A percentile compares a stretch with the other conserved stretches of the same genome.
These are phyloP conservation scores for Crotalaria pallida DNA, from an alignment of 306 rosid genomes.

Conservation along the genomic window DNA sequence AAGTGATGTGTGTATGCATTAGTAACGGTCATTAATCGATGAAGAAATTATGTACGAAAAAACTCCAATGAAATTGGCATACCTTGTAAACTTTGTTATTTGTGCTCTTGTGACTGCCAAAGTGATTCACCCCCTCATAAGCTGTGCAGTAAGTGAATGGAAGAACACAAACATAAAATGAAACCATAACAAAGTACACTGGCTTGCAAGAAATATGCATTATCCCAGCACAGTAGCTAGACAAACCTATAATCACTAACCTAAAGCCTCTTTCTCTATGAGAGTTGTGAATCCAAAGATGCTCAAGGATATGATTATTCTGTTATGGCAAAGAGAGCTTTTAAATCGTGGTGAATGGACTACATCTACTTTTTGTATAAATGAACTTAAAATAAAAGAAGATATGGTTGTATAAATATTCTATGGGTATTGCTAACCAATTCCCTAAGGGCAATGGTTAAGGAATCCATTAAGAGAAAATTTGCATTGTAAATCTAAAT, in stretches of 20 bases:
- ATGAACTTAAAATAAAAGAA: conserved; percentile 12
- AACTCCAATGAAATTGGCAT: background rate
- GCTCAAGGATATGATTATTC: conserved; percentile 36
- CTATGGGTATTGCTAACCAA: too few relatives aligned
- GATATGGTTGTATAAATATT: conserved; percentile 19
- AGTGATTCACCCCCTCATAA: conserved; percentile 34
- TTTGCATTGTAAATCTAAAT: too few relatives aligned
- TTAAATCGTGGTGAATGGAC: conserved; percentile 28
- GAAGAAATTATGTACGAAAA: background rate
- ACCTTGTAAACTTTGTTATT: conserved; percentile 45
- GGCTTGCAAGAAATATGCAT: conserved; percentile 39
- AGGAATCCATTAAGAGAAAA: too few relatives aligned
- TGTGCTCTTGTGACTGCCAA: conserved; percentile 30
- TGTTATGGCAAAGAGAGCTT: conserved; percentile 29
- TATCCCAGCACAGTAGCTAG: conserved; percentile 23
- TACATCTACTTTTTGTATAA: conserved; percentile 25
- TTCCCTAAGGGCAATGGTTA: too few relatives aligned
- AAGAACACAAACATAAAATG: conserved; percentile 38
- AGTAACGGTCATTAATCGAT: too few relatives aligned
- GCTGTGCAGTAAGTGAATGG: conserved; percentile 52
- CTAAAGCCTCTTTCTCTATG: conserved; percentile 8
- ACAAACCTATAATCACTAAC: background rate
- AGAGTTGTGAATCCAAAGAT: conserved; percentile 25
- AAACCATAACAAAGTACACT: conserved; percentile 23
- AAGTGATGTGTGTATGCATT: too few relatives aligned